Evolutionary conservation across 805 yeast species (phyloP), one percentile per base, ranked within the genome.

Genomic region (Myxozyma vanderwaltii): DNA sequence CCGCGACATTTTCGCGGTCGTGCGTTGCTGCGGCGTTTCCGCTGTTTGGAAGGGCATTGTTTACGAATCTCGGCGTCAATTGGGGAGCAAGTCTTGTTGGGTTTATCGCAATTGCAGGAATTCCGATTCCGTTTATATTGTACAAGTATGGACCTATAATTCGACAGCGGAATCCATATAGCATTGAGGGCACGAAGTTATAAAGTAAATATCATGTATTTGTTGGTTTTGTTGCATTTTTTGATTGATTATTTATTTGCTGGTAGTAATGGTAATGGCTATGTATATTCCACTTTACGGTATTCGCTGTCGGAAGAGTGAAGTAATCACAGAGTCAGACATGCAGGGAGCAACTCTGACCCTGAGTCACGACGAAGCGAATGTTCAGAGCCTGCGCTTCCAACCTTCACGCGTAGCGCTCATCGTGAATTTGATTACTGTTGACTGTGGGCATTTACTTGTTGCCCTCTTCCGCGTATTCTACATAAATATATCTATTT

Each of bases 1-100:
- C 64, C 3, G 53, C 65, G 2, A 62, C 65, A 10, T 62, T 62
- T 35, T n/a, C 62, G 12, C 53, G 65, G 36, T 74, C 94, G 91
- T 72, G 86, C 43, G 84, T 85, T 70, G 88, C 86, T 2, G 68
- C 66, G 17, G 68, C 60, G 12, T 83, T 77, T 59, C 86, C 86
- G 19, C 69, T 83, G 52, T 82, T 83, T 64, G 81, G 82, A 1
- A 27, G 43, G 10, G 54, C 63, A 4, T 76, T 85, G 81, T 83
- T 82, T 68, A 70, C 68, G 36, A 77, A 76, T 56, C 69, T 84
- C 68, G 78, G 82, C 1, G 78, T 79, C 45, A 75, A 77, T 56
- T 83, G 85, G 85, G 88, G 86, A 2, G 74, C 77, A 26, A 77
- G 83, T 13, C 68, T 84, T 26, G 69, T 84, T 46, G 88, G 84